Percentiles rank a stretch among this genome's conserved stretches.
These are phyloP conservation scores for Claviceps paspali DNA, from an alignment of 2,329 filamentous ascomycete genomes.

Conservation along the genomic window DNA sequence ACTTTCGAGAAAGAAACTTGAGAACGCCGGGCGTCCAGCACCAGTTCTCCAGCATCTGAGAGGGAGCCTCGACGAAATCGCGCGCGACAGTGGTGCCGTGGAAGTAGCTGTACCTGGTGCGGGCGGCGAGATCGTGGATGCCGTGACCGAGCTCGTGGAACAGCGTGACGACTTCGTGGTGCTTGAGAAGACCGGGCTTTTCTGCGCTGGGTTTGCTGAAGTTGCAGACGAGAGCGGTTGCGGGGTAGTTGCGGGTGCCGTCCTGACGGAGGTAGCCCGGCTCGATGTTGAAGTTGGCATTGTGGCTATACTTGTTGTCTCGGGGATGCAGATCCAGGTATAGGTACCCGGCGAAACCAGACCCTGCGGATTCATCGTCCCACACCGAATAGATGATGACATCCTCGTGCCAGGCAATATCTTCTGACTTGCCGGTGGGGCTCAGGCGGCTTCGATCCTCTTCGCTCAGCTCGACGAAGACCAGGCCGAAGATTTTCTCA, in stretches of 20 bases:
- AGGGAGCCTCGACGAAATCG: slow-evolving; percentile 58
- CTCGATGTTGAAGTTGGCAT: slow-evolving; percentile 71
- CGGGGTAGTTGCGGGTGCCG: slow-evolving; percentile 58
- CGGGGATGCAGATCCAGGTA: slow-evolving; percentile 72
- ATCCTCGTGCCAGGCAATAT: slow-evolving; percentile 70
- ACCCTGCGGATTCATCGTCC: slow-evolving; percentile 57
- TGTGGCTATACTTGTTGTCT: slow-evolving; percentile 71
- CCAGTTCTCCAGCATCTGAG: slow-evolving; percentile 64
- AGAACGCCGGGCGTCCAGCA: slow-evolving; percentile 55
- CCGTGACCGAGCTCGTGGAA: slow-evolving; percentile 67
- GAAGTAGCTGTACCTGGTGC: slow-evolving; percentile 48
- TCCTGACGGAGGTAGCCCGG: slow-evolving; percentile 53
- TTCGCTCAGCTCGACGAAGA: slow-evolving; percentile 56
- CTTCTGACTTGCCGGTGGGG: slow-evolving; percentile 50
- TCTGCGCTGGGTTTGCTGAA: slow-evolving; percentile 65
- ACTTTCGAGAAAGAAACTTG: slow-evolving; percentile 56
- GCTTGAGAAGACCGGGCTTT: slow-evolving; percentile 67
- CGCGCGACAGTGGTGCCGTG: slow-evolving; percentile 51
- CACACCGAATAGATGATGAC: slow-evolving; percentile 74
- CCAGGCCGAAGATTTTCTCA: slow-evolving; percentile 65
- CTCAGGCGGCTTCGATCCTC: slow-evolving; percentile 51
- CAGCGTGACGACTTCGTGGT: slow-evolving; percentile 67
- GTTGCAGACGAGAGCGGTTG: slow-evolving; percentile 71
- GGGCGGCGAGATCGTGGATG: slow-evolving; percentile 52
- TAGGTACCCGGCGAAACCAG: slow-evolving; percentile 64